Base-by-base conservation (phyloP, 1,284 basidiomycete genomes). In the Thelephora terrestris region DNA sequence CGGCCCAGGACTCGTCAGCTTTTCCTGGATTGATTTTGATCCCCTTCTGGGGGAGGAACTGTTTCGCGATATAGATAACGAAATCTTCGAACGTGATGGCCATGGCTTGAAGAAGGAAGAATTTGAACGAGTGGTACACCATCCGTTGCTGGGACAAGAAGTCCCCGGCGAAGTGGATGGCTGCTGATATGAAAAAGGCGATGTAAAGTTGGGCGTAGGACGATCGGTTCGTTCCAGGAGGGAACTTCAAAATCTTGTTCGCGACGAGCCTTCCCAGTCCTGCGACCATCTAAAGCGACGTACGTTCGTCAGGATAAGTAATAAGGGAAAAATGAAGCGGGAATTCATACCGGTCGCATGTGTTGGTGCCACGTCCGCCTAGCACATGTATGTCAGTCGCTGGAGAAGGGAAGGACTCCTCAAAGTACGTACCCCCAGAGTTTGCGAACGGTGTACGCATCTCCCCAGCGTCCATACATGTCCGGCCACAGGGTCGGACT, bases 351-450 rank as follows among this genome's bases (percentile, higher is more conserved):
- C 10, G 56, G 51, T 21, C 61, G 54, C 29, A 60, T 35, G 9
- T 56, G 47, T 44, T 66, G 64, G 48, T 66, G 65, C 65, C 62
- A 64, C 10, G 57, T 56, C 40, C 59, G 60, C 43, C 65, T 65
- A 46, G 17, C n/a, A 43, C 34, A 7, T 23, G 21, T 21, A n/a
- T 18, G 3, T 20, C 36, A 17, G 48, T 27, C 24, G 20, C 29
- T 21, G 9, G n/a, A 32, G 20, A 42, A 17, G 32, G 16, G 2
- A 14, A 7, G 29, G 10, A n/a, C 36, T 12, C 21, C 29, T 14
- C 40, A n/a, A n/a, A 7, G 7, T 5, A 57, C 63, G 40, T 38
- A 68, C 67, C 66, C 63, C 67, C 68, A 69, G 40, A 66, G 57
- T 7, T 58, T 57, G 23, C 66, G 57, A 5, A 69, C 50, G 5